These are phyloP conservation scores for Diplodia sapinea DNA, from an alignment of 2,329 filamentous ascomycete genomes.

Conservation along the genomic window DNA sequence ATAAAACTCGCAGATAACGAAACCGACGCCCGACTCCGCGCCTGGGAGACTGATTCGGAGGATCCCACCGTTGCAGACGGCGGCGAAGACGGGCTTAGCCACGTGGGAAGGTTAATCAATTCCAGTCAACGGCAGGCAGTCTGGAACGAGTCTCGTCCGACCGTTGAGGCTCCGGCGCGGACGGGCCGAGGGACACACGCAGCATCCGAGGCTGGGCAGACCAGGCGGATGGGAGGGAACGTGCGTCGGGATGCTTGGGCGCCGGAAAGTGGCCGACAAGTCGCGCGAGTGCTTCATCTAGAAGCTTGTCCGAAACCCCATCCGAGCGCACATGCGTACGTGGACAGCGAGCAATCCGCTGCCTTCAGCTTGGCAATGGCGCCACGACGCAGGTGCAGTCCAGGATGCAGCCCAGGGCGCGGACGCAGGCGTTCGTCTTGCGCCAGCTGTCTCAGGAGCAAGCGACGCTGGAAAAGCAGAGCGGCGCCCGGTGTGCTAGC, in stretches of 20 bases:
- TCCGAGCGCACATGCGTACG: background rate
- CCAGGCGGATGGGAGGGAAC: slow-evolving; percentile 10
- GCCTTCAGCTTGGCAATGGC: background rate
- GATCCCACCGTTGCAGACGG: too few species aligned
- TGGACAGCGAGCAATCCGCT: too few species aligned
- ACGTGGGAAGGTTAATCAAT: slow-evolving; percentile 3
- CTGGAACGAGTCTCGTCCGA: slow-evolving; percentile 20
- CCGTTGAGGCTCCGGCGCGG: slow-evolving; percentile 4
- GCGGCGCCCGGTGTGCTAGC: background rate
- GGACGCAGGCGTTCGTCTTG: background rate
- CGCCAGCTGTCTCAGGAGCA: background rate
- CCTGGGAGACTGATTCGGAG: too few species aligned
- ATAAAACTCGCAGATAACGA: too few species aligned
- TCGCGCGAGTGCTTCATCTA: slow-evolving; percentile 3
- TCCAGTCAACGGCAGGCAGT: background rate
- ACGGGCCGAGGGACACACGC: slow-evolving; percentile 17
- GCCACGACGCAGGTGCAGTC: background rate
- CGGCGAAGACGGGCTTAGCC: too few species aligned
- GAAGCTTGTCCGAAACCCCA: background rate
- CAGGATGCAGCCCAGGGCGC: background rate
- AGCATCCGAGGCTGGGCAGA: slow-evolving; percentile 16
- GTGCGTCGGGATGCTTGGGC: background rate
- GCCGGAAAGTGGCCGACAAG: background rate
- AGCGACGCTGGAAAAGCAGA: background rate
- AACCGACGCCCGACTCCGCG: too few species aligned